A percentile compares a stretch with the other conserved stretches of the same genome.
Evolutionary conservation across 179 eudicot species (phyloP).

Genomic region (Nepenthes alata): DNA sequence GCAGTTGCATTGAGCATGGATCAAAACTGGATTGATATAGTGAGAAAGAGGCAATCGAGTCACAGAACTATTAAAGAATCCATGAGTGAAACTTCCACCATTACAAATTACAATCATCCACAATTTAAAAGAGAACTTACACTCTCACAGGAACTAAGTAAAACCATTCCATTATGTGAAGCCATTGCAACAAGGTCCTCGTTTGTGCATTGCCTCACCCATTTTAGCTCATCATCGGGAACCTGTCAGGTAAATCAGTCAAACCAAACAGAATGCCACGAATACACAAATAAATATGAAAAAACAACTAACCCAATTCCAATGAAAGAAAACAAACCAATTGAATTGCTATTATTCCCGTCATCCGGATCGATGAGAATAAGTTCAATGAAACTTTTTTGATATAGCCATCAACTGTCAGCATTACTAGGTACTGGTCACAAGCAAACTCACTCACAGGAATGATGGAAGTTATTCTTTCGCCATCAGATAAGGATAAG

Average conservation of each 20-base stretch:
- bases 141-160: slow-evolving; percentile 54
- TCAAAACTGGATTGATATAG: too few relatives aligned
- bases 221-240: slow-evolving; percentile 84
- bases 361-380: slow-evolving; percentile 88
- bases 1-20: too few relatives aligned
- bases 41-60: too few relatives aligned
- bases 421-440: slow-evolving; percentile 82
- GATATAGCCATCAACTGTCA: slow-evolving; percentile 80
- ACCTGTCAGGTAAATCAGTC: slow-evolving; percentile 37
- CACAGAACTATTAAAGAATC: too few relatives aligned
- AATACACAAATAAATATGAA: slow-evolving; percentile 1
- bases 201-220: slow-evolving; percentile 78
- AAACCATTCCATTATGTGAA: slow-evolving; percentile 82
- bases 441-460: slow-evolving; percentile 77
- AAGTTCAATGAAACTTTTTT: slow-evolving; percentile 80
- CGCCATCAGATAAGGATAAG: slow-evolving; percentile 77
- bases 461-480: slow-evolving; percentile 84
- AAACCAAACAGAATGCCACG: slow-evolving; percentile 4
- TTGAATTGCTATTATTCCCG: slow-evolving; percentile 91
- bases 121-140: slow-evolving; percentile 29
- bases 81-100: too few relatives aligned
- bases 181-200: slow-evolving; percentile 94
- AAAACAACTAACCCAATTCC: not conserved
- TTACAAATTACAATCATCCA: too few relatives aligned
- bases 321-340: slow-evolving; percentile 47